phyloP scores from a whole-genome alignment of 2,329 filamentous ascomycete genomes.

The Helotiales sp. region DNA sequence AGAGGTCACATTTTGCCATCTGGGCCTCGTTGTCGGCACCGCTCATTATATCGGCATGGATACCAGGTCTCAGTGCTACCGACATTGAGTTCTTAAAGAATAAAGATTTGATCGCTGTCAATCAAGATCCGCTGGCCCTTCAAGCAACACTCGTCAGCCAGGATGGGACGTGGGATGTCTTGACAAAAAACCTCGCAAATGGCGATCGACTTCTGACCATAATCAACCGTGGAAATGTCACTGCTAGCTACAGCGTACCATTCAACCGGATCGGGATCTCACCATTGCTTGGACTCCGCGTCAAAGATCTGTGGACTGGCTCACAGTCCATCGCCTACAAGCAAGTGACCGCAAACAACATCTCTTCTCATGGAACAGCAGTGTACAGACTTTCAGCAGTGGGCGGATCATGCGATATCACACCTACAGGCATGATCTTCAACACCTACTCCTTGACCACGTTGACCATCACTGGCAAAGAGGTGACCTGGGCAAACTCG shows the following conservation, averaged over 20 bases:
- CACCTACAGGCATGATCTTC: slow-evolving; percentile 49
- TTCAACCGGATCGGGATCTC: slow-evolving; percentile 30
- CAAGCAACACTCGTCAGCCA: slow-evolving; percentile 46
- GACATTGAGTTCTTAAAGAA: slow-evolving; percentile 41
- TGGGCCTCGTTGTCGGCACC: slow-evolving; percentile 32
- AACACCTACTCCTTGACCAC: slow-evolving; percentile 47
- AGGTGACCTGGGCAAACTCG: slow-evolving; percentile 39
- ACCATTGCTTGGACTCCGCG: slow-evolving; percentile 28
- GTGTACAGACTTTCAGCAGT: slow-evolving; percentile 43
- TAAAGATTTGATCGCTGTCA: slow-evolving; percentile 29
- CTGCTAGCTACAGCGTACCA: slow-evolving; percentile 35
- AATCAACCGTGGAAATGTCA: slow-evolving; percentile 43
- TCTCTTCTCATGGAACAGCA: slow-evolving; percentile 35
- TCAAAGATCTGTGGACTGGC: slow-evolving; percentile 47
- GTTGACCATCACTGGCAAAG: slow-evolving; percentile 34
- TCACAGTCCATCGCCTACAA: slow-evolving; percentile 36
- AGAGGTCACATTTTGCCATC: slow-evolving; percentile 31
- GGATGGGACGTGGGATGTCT: slow-evolving; percentile 43
- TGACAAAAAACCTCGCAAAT: slow-evolving; percentile 47
- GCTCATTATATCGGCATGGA: slow-evolving; percentile 34
- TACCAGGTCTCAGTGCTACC: slow-evolving; percentile 36
- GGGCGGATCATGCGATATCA: slow-evolving; percentile 20
- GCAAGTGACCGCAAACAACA: slow-evolving; percentile 38
- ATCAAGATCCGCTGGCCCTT: slow-evolving; percentile 32
- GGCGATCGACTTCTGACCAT: slow-evolving; percentile 48